Percentiles rank a stretch among this genome's conserved stretches.
These are phyloP conservation scores for Echites panduratus DNA, from an alignment of 257 asterid genomes.

Conservation along the genomic window DNA sequence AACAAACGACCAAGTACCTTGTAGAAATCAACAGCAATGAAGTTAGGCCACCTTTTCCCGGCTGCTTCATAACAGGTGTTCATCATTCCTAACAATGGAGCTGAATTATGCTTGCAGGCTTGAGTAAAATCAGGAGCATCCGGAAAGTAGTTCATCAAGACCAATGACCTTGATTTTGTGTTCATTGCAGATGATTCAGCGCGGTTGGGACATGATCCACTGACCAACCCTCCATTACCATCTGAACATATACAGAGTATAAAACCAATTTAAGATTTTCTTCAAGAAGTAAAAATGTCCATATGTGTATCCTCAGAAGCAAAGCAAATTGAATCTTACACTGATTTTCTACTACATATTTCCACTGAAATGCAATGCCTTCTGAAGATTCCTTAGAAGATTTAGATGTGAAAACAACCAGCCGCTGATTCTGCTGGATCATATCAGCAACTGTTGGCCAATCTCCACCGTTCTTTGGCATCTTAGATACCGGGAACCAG, in stretches of 20 bases:
- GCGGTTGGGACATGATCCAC: slow-evolving; percentile 78
- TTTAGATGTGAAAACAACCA: slow-evolving; percentile 87
- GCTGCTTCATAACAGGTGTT: slow-evolving; percentile 68
- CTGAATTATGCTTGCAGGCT: slow-evolving; percentile 85
- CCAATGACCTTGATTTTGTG: slow-evolving; percentile 63
- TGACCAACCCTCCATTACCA: slow-evolving; percentile 77
- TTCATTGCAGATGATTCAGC: slow-evolving; percentile 75
- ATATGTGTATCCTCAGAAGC: background rate
- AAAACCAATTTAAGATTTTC: slow-evolving; percentile 10
- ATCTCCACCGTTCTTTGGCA: slow-evolving; percentile 80
- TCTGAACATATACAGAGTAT: slow-evolving; percentile 40
- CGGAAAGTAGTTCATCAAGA: slow-evolving; percentile 79
- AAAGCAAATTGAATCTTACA: slow-evolving; percentile 36
- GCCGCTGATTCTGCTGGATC: slow-evolving; percentile 68
- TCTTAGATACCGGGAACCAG: slow-evolving; percentile 75
- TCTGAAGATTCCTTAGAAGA: slow-evolving; percentile 69
- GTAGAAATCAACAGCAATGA: slow-evolving; percentile 83
- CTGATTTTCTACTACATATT: slow-evolving; percentile 80
- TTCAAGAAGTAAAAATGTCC: background rate
- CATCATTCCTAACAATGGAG: slow-evolving; percentile 65
- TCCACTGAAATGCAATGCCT: slow-evolving; percentile 89
- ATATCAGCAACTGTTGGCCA: slow-evolving; percentile 94
- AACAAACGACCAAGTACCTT: slow-evolving; percentile 36
- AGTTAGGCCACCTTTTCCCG: slow-evolving; percentile 89
- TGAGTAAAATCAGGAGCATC: slow-evolving; percentile 58